Evolutionary conservation across 2,329 filamentous ascomycete species (phyloP).

Genomic region (Ilyonectria mors-panacis): DNA sequence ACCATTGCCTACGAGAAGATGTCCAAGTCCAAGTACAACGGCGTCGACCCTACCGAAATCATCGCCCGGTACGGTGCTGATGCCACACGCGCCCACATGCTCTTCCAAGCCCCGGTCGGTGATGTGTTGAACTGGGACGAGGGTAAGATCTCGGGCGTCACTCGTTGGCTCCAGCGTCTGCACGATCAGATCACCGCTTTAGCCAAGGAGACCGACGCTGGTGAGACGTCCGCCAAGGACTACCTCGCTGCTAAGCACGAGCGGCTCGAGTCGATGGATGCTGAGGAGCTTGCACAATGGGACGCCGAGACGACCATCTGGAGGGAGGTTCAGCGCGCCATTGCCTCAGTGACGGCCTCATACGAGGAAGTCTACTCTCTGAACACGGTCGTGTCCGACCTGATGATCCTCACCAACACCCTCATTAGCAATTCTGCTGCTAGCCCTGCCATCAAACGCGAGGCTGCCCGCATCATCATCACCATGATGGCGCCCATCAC

Average conservation of each 20-base stretch:
- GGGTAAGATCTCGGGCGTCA: constrained; percentile 83
- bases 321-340: constrained; percentile 77
- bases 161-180: constrained; percentile 83
- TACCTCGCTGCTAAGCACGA: constrained; percentile 56
- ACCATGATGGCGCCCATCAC: constrained; percentile 84
- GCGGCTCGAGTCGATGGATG: constrained; percentile 50
- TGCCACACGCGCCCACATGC: constrained; percentile 86
- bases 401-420: constrained; percentile 85
- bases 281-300: constrained; percentile 55
- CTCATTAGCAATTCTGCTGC: constrained; percentile 64
- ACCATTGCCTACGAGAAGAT: constrained; percentile 87
- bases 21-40: constrained; percentile 96
- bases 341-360: constrained; percentile 76
- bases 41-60: constrained; percentile 83
- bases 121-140: constrained; percentile 93
- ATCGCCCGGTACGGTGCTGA: constrained; percentile 86
- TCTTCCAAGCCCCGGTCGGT: constrained; percentile 88
- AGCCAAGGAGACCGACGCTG: constrained; percentile 27
- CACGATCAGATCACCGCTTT: constrained; percentile 67
- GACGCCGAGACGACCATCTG: constrained; percentile 69
- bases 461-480: constrained; percentile 71
- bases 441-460: constrained; percentile 61
- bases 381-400: constrained; percentile 86
- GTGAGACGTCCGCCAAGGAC: constrained; percentile 44
- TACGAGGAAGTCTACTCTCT: constrained; percentile 81